A percentile compares a stretch with the other conserved stretches of the same genome.
These are phyloP conservation scores for Calonectria pseudoreteaudii DNA, from an alignment of 2,329 filamentous ascomycete genomes.

Conservation along the genomic window DNA sequence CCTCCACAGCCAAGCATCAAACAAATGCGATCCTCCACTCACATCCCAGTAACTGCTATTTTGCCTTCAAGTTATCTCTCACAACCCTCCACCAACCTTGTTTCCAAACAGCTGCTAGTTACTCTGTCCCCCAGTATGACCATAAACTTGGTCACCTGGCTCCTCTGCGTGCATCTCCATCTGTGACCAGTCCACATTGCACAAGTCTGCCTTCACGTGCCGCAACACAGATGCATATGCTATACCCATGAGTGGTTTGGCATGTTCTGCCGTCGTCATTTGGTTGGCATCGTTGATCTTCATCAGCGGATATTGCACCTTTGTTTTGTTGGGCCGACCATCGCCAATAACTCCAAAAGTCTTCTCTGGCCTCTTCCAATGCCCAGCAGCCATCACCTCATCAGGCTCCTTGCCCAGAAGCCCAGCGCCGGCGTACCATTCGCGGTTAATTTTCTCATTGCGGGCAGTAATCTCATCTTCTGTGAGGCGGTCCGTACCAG, in stretches of 20 bases:
- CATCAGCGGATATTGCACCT: conserved; percentile 44
- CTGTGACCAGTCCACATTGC: conserved; percentile 14
- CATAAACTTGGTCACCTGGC: neutral
- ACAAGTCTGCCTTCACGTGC: conserved; percentile 33
- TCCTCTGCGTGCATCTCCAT: neutral
- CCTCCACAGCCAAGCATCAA: conserved; percentile 30
- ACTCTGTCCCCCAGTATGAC: conserved; percentile 14
- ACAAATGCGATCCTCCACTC: conserved; percentile 29
- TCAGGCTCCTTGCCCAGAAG: conserved; percentile 49
- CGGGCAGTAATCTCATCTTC: conserved; percentile 40
- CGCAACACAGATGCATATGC: conserved; percentile 48
- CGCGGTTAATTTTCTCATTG: conserved; percentile 44
- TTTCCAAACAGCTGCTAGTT: conserved; percentile 33
- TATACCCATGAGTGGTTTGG: conserved; percentile 57
- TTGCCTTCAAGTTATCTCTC: conserved; percentile 14
- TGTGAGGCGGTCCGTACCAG: conserved; percentile 34
- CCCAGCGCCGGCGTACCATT: conserved; percentile 55
- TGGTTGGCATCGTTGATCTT: conserved; percentile 52
- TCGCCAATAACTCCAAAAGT: conserved; percentile 53
- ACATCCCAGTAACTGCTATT: conserved; percentile 29
- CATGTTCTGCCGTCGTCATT: conserved; percentile 53
- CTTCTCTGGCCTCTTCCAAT: conserved; percentile 41
- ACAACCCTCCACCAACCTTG: conserved; percentile 10
- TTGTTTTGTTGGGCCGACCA: conserved; percentile 45
- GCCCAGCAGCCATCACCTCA: conserved; percentile 46